Conservation (phyloP, 225 moss, liverwort and hornwort species). For the Sphagnum contortum region DNA sequence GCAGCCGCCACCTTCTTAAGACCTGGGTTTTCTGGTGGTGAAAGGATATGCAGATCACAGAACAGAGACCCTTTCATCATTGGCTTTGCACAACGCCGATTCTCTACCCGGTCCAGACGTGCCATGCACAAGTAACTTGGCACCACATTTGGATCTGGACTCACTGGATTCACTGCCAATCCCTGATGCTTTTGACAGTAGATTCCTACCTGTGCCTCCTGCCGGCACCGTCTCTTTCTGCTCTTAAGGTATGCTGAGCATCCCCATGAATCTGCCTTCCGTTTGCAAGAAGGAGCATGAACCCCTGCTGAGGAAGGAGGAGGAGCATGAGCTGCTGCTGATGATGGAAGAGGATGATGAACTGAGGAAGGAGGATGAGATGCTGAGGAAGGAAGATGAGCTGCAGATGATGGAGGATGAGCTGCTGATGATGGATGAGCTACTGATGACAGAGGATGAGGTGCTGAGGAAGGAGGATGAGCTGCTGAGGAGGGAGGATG, state of each 20-base stretch:
- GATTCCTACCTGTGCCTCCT: slow-evolving; percentile 62
- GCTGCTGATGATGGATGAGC: no score
- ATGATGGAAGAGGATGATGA: no score
- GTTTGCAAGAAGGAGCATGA: slow-evolving; percentile 25
- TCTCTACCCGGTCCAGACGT: slow-evolving; percentile 48
- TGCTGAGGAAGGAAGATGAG: no score
- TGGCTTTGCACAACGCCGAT: slow-evolving; percentile 55
- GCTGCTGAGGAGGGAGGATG: no score
- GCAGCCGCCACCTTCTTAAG: no score
- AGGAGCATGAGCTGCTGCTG: no score
- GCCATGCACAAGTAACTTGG: slow-evolving; percentile 63
- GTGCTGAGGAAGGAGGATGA: no score
- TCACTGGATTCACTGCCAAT: slow-evolving; percentile 38
- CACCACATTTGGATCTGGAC: slow-evolving; percentile 41
- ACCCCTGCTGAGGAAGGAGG: no score
- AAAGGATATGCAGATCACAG: slow-evolving; percentile 42
- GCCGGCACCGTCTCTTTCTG: slow-evolving; percentile 80
- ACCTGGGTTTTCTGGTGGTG: no score
- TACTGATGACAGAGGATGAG: no score
- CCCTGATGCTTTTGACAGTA: slow-evolving; percentile 85
- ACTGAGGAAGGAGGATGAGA: no score
- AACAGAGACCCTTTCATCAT: slow-evolving; percentile 46
- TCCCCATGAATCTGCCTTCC: slow-evolving; percentile 62
- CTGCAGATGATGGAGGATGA: no score
- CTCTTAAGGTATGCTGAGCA: slow-evolving; percentile 83